phyloP scores from a whole-genome alignment of 768 basidiomycete species.

The Rossbeevera mucosa region DNA sequence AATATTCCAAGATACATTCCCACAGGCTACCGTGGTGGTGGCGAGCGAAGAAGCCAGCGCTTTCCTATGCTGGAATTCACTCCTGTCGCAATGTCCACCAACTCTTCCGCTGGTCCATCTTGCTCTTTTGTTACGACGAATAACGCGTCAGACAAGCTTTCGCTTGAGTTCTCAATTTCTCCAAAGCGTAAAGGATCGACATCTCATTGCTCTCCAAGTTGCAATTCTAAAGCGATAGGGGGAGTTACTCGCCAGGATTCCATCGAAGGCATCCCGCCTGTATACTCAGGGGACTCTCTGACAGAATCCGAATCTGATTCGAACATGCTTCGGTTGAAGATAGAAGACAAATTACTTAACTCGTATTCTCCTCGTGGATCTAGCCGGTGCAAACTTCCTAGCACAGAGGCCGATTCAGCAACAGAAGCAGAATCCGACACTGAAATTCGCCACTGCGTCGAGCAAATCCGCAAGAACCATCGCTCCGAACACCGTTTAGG shows the following conservation, averaged over 20 bases:
- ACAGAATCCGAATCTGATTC: constrained; percentile 32
- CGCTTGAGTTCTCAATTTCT: not conserved
- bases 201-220: constrained; percentile 1
- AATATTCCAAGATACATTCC: not conserved
- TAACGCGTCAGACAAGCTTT: not conserved
- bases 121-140: not conserved
- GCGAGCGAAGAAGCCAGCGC: constrained; percentile 1
- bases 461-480: constrained; percentile 14
- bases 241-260: constrained; percentile 1
- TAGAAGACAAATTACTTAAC: not conserved
- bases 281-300: constrained; percentile 21
- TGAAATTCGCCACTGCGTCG: constrained; percentile 19
- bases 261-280: constrained; percentile 4
- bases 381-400: not conserved
- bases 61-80: constrained; percentile 1
- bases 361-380: not conserved
- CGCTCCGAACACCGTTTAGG: not conserved
- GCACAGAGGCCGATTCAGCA: constrained; percentile 23
- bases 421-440: constrained; percentile 34
- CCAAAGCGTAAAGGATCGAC: not conserved
- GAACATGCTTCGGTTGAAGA: constrained; percentile 9
- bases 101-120: not conserved
- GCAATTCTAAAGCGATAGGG: not conserved
- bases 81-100: constrained; percentile 1
- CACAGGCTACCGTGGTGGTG: not conserved